These are phyloP conservation scores for Achlya hypogyna DNA, from an alignment of 352 stramenopile genomes.

Conservation along the genomic window DNA sequence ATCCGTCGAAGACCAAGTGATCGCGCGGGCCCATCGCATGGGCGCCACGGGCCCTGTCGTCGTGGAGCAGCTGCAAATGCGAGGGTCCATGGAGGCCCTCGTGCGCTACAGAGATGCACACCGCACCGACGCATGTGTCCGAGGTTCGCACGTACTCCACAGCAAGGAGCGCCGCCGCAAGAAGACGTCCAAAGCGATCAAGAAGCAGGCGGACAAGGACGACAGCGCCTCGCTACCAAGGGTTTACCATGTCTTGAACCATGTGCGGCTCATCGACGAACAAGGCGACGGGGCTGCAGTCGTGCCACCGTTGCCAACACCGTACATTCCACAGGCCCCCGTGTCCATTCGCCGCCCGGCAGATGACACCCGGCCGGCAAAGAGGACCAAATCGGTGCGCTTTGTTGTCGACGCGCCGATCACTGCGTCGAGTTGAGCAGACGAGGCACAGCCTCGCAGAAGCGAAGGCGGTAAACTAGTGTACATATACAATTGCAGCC, in stretches of 20 bases:
- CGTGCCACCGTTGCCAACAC: background rate
- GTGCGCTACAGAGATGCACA: conserved; percentile 29
- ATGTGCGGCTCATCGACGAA: conserved; percentile 13
- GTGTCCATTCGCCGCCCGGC: background rate
- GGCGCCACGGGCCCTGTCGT: conserved; percentile 85
- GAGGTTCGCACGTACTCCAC: background rate
- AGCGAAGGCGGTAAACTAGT: no score
- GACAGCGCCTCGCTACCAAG: background rate
- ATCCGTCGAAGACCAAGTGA: conserved; percentile 91
- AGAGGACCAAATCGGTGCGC: background rate
- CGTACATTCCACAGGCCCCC: background rate
- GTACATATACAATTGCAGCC: no score
- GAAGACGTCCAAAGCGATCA: background rate
- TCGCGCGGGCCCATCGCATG: conserved; percentile 94
- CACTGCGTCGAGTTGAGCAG: background rate
- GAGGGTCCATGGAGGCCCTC: conserved; percentile 71
- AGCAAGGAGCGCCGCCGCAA: background rate
- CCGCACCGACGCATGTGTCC: background rate
- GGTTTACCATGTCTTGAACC: conserved; percentile 6
- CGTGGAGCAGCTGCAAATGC: conserved; percentile 89
- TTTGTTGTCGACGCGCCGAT: background rate
- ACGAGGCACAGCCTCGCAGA: no score
- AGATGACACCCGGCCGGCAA: background rate
- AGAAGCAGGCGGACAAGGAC: background rate
- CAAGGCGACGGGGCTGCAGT: background rate